Evolutionary conservation across 306 rosid genomes (phyloP).

Genomic region (Coriaria nepalensis): DNA sequence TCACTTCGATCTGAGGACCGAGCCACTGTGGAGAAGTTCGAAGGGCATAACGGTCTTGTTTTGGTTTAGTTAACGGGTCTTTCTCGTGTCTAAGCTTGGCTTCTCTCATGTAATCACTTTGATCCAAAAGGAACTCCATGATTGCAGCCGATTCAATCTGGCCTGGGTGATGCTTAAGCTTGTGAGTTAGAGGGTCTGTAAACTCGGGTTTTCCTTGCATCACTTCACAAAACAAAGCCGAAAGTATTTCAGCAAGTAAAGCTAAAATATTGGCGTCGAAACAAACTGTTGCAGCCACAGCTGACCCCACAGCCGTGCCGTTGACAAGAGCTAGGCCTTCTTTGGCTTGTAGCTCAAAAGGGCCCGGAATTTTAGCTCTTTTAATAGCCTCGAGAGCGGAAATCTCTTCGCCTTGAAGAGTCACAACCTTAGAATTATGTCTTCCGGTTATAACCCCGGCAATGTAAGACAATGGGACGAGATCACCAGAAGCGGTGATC

Average conservation of each 20-base stretch:
- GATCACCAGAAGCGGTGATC: constrained; percentile 30
- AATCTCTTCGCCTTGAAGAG: constrained; percentile 12
- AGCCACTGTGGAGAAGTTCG: constrained; percentile 33
- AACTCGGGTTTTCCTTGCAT: constrained; percentile 26
- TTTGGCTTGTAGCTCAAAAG: constrained; percentile 28
- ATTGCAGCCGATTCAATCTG: constrained; percentile 26
- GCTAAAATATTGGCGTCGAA: constrained; percentile 23
- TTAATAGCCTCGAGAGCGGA: constrained; percentile 20
- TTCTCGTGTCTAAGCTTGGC: constrained; percentile 19
- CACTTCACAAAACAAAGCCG: constrained; percentile 23
- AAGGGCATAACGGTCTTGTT: constrained; percentile 26
- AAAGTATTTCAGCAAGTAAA: constrained; percentile 17
- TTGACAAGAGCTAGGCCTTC: constrained; percentile 31
- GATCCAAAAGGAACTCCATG: constrained; percentile 21
- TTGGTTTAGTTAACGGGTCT: constrained; percentile 24
- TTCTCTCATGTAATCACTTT: constrained; percentile 19
- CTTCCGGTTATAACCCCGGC: constrained; percentile 24
- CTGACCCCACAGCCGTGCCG: constrained; percentile 24
- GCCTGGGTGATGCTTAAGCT: constrained; percentile 30
- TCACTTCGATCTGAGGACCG: constrained; percentile 27
- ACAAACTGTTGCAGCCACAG: constrained; percentile 24
- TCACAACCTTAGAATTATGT: constrained; percentile 22
- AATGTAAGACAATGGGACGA: constrained; percentile 27
- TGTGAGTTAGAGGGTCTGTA: constrained; percentile 23
- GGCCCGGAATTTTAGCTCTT: constrained; percentile 17